Base-by-base conservation (phyloP, 2,329 filamentous ascomycete genomes). In the Exophiala spinifera region DNA sequence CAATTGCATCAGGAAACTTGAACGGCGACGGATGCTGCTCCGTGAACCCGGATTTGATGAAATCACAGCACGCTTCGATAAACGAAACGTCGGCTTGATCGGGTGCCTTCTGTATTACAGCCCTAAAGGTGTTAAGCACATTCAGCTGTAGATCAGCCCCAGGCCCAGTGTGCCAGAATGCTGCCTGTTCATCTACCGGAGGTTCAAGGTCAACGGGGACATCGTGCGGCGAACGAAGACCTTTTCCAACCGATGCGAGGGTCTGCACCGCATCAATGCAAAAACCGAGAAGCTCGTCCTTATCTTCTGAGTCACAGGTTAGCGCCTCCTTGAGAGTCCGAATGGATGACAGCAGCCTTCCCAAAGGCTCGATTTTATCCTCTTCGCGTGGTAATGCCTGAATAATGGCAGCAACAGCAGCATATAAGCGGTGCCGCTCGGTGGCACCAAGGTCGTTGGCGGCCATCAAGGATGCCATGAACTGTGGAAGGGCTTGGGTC, bases 11-110 rank as follows among this genome's bases (percentile, higher is more conserved):
- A 17, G 71, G 66, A 51, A 76, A 73, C 17, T 76, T 73, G 53
- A 72, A 76, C 10, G 70, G 71, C 0, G 73, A 73, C 1, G 68
- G 70, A 19, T 63, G 57, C 21, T 57, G 65, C 54, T 77, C 74
- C 3, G 74, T 75, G 54, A 72, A 76, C 3, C 74, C 74, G 10
- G 74, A 73, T 57, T 71, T 74, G 34, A 77, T 61, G 17, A 77
- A 71, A 46, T 76, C 73, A 59, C 74, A 76, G 6, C 72, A 69
- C 5, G 72, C 70, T 62, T 75, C 73, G 17, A 76, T 70, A 8
- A 76, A 71, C n/a, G 66, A 64, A 44, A 66, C 66, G 48, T 75
- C 73, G 7, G 47, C 47, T 8, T 53, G 25, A 21, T 39, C 19
- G 45, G 73, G 65, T n/a, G 75, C 63, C 20, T 70, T 65, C 25